Evolutionary conservation across 352 stramenopile genomes (phyloP).

Genomic region (Phytopythium montanum): DNA sequence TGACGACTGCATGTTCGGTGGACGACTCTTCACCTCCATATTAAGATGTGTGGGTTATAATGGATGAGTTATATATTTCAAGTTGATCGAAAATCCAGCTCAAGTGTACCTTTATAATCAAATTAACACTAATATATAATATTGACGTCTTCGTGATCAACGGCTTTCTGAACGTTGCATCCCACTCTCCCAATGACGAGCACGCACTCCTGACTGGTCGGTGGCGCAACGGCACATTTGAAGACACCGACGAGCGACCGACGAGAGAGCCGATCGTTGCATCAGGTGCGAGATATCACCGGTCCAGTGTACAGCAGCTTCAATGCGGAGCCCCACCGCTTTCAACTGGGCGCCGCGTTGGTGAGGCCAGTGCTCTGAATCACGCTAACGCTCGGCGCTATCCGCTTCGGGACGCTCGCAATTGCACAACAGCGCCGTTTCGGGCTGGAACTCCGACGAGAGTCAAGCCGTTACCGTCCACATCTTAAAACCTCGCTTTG

Average conservation of each 20-base stretch:
- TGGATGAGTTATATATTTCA: background rate
- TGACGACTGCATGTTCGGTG: background rate
- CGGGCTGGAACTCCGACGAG: no score
- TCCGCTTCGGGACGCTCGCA: no score
- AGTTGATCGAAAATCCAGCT: background rate
- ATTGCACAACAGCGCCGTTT: no score
- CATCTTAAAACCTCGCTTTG: conserved; percentile 1
- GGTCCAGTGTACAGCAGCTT: no score
- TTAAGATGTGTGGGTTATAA: background rate
- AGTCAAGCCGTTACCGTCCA: background rate
- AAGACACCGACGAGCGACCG: background rate
- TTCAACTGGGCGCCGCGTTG: no score
- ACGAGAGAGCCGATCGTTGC: background rate
- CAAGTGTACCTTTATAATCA: background rate
- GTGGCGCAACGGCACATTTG: background rate
- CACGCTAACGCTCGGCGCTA: no score
- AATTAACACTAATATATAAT: background rate
- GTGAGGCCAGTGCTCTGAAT: no score
- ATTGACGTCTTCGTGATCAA: background rate
- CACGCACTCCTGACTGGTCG: background rate
- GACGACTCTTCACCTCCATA: background rate
- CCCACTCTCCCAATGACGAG: background rate
- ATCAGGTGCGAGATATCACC: no score
- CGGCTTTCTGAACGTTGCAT: background rate
- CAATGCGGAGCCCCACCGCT: no score